Evolutionary conservation across 805 yeast species (phyloP).

Genomic region (Cyberlindnera galapagoensis): DNA sequence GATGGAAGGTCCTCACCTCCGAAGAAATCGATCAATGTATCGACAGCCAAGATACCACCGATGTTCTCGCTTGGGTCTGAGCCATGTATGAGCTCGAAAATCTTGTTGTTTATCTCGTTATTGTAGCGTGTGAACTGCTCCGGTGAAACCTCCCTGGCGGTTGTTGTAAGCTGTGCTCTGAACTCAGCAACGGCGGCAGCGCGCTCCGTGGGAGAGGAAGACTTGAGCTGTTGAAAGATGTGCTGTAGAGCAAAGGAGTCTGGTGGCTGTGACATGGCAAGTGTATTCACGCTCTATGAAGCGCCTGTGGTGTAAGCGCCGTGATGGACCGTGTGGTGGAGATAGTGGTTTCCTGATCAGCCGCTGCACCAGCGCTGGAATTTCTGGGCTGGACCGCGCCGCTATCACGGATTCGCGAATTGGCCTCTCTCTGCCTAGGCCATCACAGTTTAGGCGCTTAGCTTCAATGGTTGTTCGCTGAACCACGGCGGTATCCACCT

Average conservation of each 20-base stretch:
- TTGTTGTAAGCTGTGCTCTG: conserved; percentile 57
- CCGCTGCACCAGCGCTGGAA: too few relatives aligned
- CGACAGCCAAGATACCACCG: conserved; percentile 90
- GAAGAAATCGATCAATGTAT: conserved; percentile 78
- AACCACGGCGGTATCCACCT: too few relatives aligned
- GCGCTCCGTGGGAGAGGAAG: conserved; percentile 29
- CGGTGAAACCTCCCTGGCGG: conserved; percentile 73
- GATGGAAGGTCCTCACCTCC: conserved; percentile 82
- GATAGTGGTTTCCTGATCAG: too few relatives aligned
- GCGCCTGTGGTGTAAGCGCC: too few relatives aligned
- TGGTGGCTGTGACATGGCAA: conserved; percentile 17
- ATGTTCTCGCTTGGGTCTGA: conserved; percentile 64
- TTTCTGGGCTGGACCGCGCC: too few relatives aligned
- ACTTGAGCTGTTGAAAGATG: conserved; percentile 32
- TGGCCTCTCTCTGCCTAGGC: too few relatives aligned
- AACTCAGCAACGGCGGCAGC: conserved; percentile 61
- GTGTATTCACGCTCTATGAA: too few relatives aligned
- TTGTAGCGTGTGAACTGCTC: conserved; percentile 79
- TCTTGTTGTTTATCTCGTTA: conserved; percentile 79
- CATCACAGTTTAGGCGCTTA: too few relatives aligned
- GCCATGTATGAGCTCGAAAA: conserved; percentile 78
- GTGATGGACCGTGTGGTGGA: too few relatives aligned
- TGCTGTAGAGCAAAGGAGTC: conserved; percentile 27
- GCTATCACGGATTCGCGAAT: too few relatives aligned
- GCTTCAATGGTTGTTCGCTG: too few relatives aligned